Evolutionary conservation across 2,329 filamentous ascomycete species (phyloP).

Genomic region (Herpotrichia juniperi): DNA sequence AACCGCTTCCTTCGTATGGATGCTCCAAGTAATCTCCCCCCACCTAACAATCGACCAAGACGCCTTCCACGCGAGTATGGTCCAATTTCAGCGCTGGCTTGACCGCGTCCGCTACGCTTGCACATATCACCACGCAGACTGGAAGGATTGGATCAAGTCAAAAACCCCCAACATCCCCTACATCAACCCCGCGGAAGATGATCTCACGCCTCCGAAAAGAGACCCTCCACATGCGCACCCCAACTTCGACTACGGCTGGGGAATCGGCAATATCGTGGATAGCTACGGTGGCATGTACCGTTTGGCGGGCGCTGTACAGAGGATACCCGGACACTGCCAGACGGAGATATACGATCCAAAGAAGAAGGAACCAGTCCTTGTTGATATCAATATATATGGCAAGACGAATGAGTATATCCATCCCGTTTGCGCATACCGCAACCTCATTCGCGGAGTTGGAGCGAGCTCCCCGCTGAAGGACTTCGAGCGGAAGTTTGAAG

Average conservation of each 20-base stretch:
- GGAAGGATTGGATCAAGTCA: slow-evolving; percentile 16
- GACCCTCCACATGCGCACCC: slow-evolving; percentile 39
- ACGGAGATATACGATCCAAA: slow-evolving; percentile 35
- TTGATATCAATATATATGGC: slow-evolving; percentile 45
- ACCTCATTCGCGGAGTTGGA: slow-evolving; percentile 30
- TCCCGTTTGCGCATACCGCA: slow-evolving; percentile 42
- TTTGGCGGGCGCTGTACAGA: slow-evolving; percentile 47
- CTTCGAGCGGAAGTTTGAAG: slow-evolving; percentile 28
- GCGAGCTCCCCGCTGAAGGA: slow-evolving; percentile 26
- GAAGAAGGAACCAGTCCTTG: slow-evolving; percentile 41
- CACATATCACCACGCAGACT: slow-evolving; percentile 34
- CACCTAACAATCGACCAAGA: slow-evolving; percentile 53
- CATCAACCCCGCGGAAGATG: slow-evolving; percentile 23
- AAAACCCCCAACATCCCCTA: slow-evolving; percentile 28
- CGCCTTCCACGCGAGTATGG: slow-evolving; percentile 49
- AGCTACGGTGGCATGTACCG: slow-evolving; percentile 51
- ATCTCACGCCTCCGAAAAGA: slow-evolving; percentile 25
- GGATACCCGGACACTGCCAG: slow-evolving; percentile 54
- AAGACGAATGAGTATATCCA: slow-evolving; percentile 60
- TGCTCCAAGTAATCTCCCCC: slow-evolving; percentile 58
- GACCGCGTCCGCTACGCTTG: slow-evolving; percentile 33
- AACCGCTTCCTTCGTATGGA: slow-evolving; percentile 60
- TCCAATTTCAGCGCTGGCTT: slow-evolving; percentile 47
- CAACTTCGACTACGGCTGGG: slow-evolving; percentile 54
- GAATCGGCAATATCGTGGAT: slow-evolving; percentile 50